These are phyloP conservation scores for Russula abietina DNA, from an alignment of 768 basidiomycete species.

Conservation along the genomic window DNA sequence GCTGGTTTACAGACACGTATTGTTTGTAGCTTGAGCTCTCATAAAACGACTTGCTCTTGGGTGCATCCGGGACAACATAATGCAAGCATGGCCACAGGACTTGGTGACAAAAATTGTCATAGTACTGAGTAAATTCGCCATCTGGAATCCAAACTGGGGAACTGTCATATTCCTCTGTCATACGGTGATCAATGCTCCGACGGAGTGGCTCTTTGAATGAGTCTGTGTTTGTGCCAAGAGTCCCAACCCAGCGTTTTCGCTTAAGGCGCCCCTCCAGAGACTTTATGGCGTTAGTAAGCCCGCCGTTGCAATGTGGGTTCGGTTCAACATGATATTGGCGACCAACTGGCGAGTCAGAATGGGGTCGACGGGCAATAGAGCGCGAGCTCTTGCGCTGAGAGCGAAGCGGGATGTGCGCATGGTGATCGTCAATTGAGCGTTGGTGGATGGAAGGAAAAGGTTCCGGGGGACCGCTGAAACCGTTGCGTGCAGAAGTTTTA, in stretches of 20 bases:
- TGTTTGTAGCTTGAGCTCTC: slow-evolving; percentile 77
- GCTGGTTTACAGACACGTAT: slow-evolving; percentile 84
- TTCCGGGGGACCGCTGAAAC: slow-evolving; percentile 24
- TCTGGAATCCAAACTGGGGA: slow-evolving; percentile 78
- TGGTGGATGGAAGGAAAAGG: slow-evolving; percentile 23
- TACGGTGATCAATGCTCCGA: slow-evolving; percentile 47
- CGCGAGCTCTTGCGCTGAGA: slow-evolving; percentile 48
- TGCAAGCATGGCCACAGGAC: slow-evolving; percentile 87
- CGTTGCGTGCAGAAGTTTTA: slow-evolving; percentile 18
- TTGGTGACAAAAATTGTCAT: slow-evolving; percentile 86
- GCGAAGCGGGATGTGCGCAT: slow-evolving; percentile 32
- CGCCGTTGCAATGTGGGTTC: slow-evolving; percentile 79
- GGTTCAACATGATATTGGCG: slow-evolving; percentile 43
- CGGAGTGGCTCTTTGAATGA: slow-evolving; percentile 50
- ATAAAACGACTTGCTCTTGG: slow-evolving; percentile 73
- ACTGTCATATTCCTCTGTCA: slow-evolving; percentile 37
- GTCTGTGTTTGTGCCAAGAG: slow-evolving; percentile 68
- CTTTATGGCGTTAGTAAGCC: slow-evolving; percentile 71
- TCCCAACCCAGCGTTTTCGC: slow-evolving; percentile 59
- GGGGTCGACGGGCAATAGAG: slow-evolving; percentile 46
- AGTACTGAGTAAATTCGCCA: slow-evolving; percentile 69
- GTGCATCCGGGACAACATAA: slow-evolving; percentile 82
- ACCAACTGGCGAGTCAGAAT: slow-evolving; percentile 31
- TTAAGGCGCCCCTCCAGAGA: slow-evolving; percentile 53
- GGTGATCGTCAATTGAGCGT: slow-evolving; percentile 28